Evolutionary conservation across 371 early-diverging fungal species (phyloP), one percentile per base, ranked within the genome.

Genomic region (Batrachochytrium dendrobatidis): DNA sequence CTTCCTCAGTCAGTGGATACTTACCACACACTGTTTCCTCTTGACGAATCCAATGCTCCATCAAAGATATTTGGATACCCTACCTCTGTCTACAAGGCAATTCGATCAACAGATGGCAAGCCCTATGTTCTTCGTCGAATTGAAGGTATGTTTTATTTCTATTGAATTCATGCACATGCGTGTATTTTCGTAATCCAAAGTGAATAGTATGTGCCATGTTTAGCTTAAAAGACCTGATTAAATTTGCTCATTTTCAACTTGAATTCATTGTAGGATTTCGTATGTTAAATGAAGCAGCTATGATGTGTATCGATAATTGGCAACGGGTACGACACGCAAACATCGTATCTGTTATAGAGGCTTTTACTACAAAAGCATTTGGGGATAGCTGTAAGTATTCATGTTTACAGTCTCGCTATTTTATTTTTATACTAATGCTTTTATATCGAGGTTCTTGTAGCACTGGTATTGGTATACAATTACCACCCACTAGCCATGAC

Each of bases 361-460:
- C 90, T 17, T 95, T 97, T 66, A 92, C 94, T 0, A 94, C 94
- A 4, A 86, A 86, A 52, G 90, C 90, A 2, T 97, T 97, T 82
- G 94, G 92, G 20, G 97, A 95, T 68, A 79, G 86, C 55, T 95
- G 89, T 87, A 72, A 69, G 77, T 50, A 33, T 20, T 18, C 26
- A 30, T 29, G 18, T n/a, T 65, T 43, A 53, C 72, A 30, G 61
- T 64, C 30, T 54, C 24, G 63, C 25, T n/a, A n/a, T n/a, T n/a
- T 46, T 22, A 28, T 67, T 66, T 66, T 59, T 18, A 12, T 18
- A 30, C 2, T 17, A 53, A 45, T 30, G 2, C 0, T 34, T 48
- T 26, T 34, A 10, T 20, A 26, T 22, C n/a, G 20, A 34, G n/a
- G n/a, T 18, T 25, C 24, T 52, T 1, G 32, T 61, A 87, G 87